Evolutionary conservation across 2,329 filamentous ascomycete genomes (phyloP), one percentile per base, ranked within the genome.

Genomic region (Venturia effusa): DNA sequence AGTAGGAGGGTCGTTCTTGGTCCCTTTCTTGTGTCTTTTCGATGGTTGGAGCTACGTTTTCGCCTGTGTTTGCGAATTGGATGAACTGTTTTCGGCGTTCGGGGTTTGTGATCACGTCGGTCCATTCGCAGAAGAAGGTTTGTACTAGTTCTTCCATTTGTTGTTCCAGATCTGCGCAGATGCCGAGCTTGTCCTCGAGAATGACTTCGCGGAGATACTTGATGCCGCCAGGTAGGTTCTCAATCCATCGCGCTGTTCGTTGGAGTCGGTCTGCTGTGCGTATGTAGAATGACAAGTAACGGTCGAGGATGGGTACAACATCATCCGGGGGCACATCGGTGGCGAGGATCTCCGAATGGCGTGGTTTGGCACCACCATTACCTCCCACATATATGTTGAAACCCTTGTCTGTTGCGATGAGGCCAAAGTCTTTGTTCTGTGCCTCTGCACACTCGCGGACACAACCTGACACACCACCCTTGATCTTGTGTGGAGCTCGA

Each of bases 371-470:
- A 65, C 92, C 92, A 62, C 92, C 92, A 72, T 96, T 96, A 59
- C 92, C 92, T 40, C 83, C 92, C 1, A 96, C 90, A 69, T 92
- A 96, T 74, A 96, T 87, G 75, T 96, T 96, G 83, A 90, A 96
- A 37, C 92, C 92, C 70, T 94, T 96, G 66, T 96, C 91, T 0
- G 90, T 95, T 17, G 92, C 91, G 65, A 96, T 96, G 60, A 96
- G 84, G 27, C 92, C 92, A 69, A 96, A 96, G 71, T 96, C 92
- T 76, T 96, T 96, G 75, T 88, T 93, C 71, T 95, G 92, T 1
- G 92, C 92, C 75, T 96, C 92, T 0, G 92, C 92, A 68, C 92
- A 96, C 75, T 96, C 92, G 63, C 92, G 83, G n/a, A 96, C 90
- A 68, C 92, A 96, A 15, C 92, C 92, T 63, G 88, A 92, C 0